Percentiles rank a stretch among this genome's conserved stretches.
Evolutionary conservation across 495 filamentous ascomycete species (phyloP).

Genomic region (Xylaria cubensis): DNA sequence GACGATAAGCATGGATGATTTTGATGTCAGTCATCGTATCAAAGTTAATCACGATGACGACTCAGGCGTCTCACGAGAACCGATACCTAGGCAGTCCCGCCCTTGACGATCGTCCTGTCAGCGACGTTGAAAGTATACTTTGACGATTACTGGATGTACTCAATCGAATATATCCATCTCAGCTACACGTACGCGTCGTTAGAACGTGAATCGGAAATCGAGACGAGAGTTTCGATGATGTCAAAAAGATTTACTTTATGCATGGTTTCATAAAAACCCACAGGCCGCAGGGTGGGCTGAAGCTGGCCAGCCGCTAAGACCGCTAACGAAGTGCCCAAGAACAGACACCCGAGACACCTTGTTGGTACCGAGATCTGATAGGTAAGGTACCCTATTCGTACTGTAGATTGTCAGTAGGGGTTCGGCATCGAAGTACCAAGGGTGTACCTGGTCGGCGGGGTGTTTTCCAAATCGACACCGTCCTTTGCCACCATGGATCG

Average conservation of each 20-base stretch:
- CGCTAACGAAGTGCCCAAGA: no score
- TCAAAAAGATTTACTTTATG: neutral
- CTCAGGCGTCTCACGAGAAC: neutral
- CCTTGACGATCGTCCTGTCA: neutral
- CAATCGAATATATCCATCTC: neutral
- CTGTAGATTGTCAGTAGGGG: neutral
- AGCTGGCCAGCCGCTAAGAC: neutral
- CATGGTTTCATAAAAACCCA: neutral
- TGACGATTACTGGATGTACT: neutral
- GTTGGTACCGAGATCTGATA: neutral
- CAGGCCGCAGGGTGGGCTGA: neutral
- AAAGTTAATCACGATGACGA: neutral
- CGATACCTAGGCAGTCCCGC: neutral
- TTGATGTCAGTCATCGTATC: constrained; percentile 41
- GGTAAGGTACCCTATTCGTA: neutral
- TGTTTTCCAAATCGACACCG: constrained; percentile 2
- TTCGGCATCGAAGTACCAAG: neutral
- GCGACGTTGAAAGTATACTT: neutral
- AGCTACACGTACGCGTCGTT: neutral
- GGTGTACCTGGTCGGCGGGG: neutral
- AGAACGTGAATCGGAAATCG: neutral
- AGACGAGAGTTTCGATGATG: neutral
- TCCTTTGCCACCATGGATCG: constrained; percentile 12
- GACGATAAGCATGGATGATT: constrained; percentile 78
- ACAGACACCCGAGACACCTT: no score